These are phyloP conservation scores for Pichia sp. DNA, from an alignment of 1,139 yeast genomes.

Conservation along the genomic window DNA sequence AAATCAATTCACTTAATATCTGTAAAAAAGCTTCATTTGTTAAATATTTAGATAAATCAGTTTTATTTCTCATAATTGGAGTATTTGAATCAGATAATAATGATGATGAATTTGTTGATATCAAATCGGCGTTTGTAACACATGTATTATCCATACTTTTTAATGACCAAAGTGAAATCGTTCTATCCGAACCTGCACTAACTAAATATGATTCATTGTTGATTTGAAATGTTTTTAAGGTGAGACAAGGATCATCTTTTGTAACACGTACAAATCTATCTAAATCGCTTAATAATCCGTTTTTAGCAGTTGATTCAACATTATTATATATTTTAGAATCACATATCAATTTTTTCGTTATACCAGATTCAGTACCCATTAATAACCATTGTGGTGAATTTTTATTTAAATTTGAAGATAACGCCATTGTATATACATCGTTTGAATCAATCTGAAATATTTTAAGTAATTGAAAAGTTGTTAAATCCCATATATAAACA, in stretches of 20 bases:
- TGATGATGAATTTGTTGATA: slow-evolving; percentile 34
- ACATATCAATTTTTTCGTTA: slow-evolving; percentile 46
- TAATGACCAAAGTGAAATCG: slow-evolving; percentile 55
- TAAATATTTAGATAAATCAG: slow-evolving; percentile 8
- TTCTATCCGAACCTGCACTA: slow-evolving; percentile 58
- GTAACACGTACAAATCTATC: slow-evolving; percentile 13
- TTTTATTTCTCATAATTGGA: slow-evolving; percentile 1
- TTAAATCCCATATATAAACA: slow-evolving; percentile 77
- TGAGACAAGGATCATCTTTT: slow-evolving; percentile 22
- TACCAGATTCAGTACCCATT: slow-evolving; percentile 51
- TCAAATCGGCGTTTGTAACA: neutral
- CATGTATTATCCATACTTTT: slow-evolving; percentile 19
- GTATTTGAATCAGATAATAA: no score
- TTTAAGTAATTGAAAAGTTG: slow-evolving; percentile 67
- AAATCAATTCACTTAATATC: slow-evolving; percentile 54
- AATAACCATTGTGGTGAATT: slow-evolving; percentile 31
- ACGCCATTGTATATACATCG: slow-evolving; percentile 48
- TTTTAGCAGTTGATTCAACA: slow-evolving; percentile 29
- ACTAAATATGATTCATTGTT: slow-evolving; percentile 32
- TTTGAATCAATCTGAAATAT: slow-evolving; percentile 44
- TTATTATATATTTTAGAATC: slow-evolving; percentile 33
- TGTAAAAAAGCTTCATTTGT: slow-evolving; percentile 57
- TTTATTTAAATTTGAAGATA: slow-evolving; percentile 37
- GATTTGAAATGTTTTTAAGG: slow-evolving; percentile 23
- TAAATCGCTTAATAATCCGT: no score